phyloP scores from a whole-genome alignment of 2,329 filamentous ascomycete species.

The Helicocarpus griseus region DNA sequence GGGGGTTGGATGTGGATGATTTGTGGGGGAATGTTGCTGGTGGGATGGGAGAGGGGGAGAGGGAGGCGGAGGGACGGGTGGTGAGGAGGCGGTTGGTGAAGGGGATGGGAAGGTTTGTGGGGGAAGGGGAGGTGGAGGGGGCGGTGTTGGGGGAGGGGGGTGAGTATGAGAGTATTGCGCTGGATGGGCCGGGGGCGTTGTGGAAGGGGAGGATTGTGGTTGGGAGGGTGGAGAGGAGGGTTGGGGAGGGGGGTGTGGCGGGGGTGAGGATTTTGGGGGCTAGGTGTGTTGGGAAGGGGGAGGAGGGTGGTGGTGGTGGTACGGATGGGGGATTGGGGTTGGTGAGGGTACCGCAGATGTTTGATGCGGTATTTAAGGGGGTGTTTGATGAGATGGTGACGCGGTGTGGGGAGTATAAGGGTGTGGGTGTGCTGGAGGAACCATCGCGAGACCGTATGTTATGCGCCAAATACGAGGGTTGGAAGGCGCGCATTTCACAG shows the following conservation, averaged over 20 bases:
- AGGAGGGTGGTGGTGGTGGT: slow-evolving; percentile 12
- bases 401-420: not conserved
- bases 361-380: slow-evolving; percentile 53
- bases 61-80: slow-evolving; percentile 43
- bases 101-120: slow-evolving; percentile 49
- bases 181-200: slow-evolving; percentile 64
- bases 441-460: not conserved
- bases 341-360: slow-evolving; percentile 48
- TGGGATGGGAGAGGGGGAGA: slow-evolving; percentile 51
- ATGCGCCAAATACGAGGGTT: not conserved
- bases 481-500: slow-evolving; percentile 13
- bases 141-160: slow-evolving; percentile 84
- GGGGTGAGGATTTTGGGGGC: slow-evolving; percentile 57
- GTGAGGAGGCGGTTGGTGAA: slow-evolving; percentile 41
- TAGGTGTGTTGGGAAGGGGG: slow-evolving; percentile 41
- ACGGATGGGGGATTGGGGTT: slow-evolving; percentile 10
- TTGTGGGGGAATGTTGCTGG: slow-evolving; percentile 69
- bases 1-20: slow-evolving; percentile 69
- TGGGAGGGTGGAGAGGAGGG: slow-evolving; percentile 43
- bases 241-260: slow-evolving; percentile 67
- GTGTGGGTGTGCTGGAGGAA: not conserved
- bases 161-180: slow-evolving; percentile 86
- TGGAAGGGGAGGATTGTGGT: slow-evolving; percentile 66
- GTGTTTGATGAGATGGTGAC: slow-evolving; percentile 23
- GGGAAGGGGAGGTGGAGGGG: slow-evolving; percentile 47